Evolutionary conservation across 2,329 filamentous ascomycete species (phyloP), one percentile per base, ranked within the genome.

Genomic region (Ophiostoma angusticollis): DNA sequence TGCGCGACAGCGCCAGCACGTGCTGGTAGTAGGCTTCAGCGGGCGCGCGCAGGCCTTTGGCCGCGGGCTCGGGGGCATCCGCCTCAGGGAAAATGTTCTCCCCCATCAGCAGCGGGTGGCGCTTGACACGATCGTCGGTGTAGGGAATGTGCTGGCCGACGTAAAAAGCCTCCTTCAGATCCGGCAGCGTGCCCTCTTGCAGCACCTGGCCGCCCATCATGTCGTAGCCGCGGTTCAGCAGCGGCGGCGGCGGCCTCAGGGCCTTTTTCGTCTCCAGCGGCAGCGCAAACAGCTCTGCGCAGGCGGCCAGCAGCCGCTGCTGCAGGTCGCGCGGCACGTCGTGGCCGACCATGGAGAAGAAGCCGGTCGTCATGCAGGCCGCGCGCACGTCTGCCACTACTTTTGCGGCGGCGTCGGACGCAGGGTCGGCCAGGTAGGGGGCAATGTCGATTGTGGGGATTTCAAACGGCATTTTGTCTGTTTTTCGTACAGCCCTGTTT

Each of bases 181-280:
- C 67, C 5, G 65, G 65, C 21, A 58, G 54, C 5, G 58, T 55
- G 12, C 56, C 60, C 11, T 58, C 54, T 45, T 70, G 64, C 9
- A 67, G 51, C 2, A 58, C 61, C 44, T 70, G 65, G 3, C 58
- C 60, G 6, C 60, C 56, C 2, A 69, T 52, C 31, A 64, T 54
- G 46, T 72, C 68, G 46, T 71, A 72, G 16, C 68, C 68, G 34
- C 68, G 57, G 46, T 68, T 63, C 27, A 50, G 32, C 13, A 43
- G 24, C 7, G 30, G 11, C 11, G 42, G 40, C 2, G 45, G 35
- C 31, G 48, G 47, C 9, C 53, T 56, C 8, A 67, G 52, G 42
- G 58, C 56, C 18, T 58, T 55, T 49, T 71, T 72, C 32, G 61
- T 59, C 17, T 62, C 58, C 2, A 61, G 47, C 0, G 65, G 59